phyloP scores from a whole-genome alignment of 2,329 filamentous ascomycete genomes.

The Gnomoniopsis smithogilvyi region DNA sequence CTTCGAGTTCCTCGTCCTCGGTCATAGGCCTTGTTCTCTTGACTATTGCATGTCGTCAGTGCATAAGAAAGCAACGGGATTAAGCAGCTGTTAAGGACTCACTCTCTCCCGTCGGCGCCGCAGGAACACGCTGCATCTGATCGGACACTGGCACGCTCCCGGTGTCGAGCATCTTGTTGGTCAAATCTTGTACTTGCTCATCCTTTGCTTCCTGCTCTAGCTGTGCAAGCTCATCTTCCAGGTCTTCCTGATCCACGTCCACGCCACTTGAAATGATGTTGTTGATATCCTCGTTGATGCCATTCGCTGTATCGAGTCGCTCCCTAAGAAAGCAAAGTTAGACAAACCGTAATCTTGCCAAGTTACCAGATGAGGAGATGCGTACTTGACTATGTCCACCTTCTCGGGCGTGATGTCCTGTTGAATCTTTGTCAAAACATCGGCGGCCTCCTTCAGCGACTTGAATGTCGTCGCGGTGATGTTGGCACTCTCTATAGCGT shows the following conservation, averaged over 20 bases:
- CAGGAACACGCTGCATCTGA: slow-evolving; percentile 72
- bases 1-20: slow-evolving; percentile 88
- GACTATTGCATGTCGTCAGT: slow-evolving; percentile 31
- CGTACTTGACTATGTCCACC: slow-evolving; percentile 92
- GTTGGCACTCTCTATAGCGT: slow-evolving; percentile 95
- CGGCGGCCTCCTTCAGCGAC: slow-evolving; percentile 87
- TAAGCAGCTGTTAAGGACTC: slow-evolving; percentile 38
- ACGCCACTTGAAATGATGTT: slow-evolving; percentile 74
- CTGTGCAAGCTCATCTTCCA: slow-evolving; percentile 78
- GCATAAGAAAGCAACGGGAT: not conserved
- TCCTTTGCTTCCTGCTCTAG: slow-evolving; percentile 84
- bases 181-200: slow-evolving; percentile 53
- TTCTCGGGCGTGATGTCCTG: slow-evolving; percentile 87
- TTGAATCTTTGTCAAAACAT: slow-evolving; percentile 92
- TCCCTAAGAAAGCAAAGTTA: slow-evolving; percentile 60
- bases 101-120: slow-evolving; percentile 73
- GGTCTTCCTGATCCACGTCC: slow-evolving; percentile 67
- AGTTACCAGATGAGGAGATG: not conserved
- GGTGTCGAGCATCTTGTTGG: slow-evolving; percentile 90
- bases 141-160: slow-evolving; percentile 80
- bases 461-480: slow-evolving; percentile 96
- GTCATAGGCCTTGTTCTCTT: slow-evolving; percentile 45
- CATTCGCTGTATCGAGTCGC: slow-evolving; percentile 85
- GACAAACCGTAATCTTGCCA: slow-evolving; percentile 16
- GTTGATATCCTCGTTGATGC: slow-evolving; percentile 89